Percentiles rank a stretch among this genome's conserved stretches.
These are phyloP conservation scores for Scenedesmus sp. DNA, from an alignment of 163 green algal species.

Conservation along the genomic window DNA sequence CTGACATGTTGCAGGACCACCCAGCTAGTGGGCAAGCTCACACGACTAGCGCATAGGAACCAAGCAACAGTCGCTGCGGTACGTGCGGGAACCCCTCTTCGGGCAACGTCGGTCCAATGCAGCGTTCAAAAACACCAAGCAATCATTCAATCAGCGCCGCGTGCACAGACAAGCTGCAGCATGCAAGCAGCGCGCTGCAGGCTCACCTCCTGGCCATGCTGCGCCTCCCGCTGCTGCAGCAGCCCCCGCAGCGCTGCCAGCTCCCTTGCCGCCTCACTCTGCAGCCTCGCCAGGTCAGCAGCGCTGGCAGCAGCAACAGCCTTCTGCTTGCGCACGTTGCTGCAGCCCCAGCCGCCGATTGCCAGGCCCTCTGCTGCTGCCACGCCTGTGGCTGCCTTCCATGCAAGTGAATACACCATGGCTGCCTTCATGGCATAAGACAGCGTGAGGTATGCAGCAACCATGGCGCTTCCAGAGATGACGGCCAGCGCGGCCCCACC, in stretches of 20 bases:
- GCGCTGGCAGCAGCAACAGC: conserved; percentile 4
- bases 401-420: conserved; percentile 37
- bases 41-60: too few relatives aligned
- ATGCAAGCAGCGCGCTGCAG: background rate
- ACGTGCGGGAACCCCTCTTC: too few relatives aligned
- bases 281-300: background rate
- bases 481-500: conserved; percentile 30
- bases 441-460: conserved; percentile 24
- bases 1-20: too few relatives aligned
- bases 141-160: background rate
- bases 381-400: conserved; percentile 50
- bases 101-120: too few relatives aligned
- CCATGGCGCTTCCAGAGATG: conserved; percentile 17
- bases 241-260: conserved; percentile 21
- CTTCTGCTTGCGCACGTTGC: background rate
- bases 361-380: conserved; percentile 48
- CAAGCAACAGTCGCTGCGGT: too few relatives aligned
- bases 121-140: too few relatives aligned
- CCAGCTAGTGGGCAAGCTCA: too few relatives aligned
- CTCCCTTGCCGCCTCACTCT: conserved; percentile 5
- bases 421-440: conserved; percentile 40
- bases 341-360: conserved; percentile 41
- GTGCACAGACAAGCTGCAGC: background rate
- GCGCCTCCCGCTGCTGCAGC: conserved; percentile 36
- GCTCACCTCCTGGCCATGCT: conserved; percentile 11